Evolutionary conservation across 129 eudicot species (phyloP).

Genomic region (Centella asiatica): DNA sequence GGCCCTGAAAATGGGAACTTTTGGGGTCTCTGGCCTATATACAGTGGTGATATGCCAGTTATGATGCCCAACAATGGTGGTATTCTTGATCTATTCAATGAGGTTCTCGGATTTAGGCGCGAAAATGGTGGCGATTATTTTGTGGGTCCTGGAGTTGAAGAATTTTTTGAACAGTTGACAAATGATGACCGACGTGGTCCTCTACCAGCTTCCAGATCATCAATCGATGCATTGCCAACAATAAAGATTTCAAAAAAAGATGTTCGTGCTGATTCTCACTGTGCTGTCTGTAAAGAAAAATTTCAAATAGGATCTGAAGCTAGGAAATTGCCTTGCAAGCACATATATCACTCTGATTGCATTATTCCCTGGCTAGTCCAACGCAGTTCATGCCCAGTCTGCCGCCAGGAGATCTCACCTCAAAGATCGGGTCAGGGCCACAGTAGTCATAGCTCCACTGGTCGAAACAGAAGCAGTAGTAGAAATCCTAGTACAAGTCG

Average conservation of each 20-base stretch:
- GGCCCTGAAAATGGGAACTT: constrained; percentile 27
- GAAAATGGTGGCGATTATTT: constrained; percentile 62
- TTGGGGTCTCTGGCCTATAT: constrained; percentile 63
- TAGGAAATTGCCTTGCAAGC: constrained; percentile 61
- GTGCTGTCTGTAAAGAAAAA: constrained; percentile 69
- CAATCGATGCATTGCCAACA: constrained; percentile 44
- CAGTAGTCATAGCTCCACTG: constrained; percentile 19
- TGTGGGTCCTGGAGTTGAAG: constrained; percentile 74
- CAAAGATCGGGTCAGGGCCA: constrained; percentile 5
- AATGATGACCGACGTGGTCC: constrained; percentile 34
- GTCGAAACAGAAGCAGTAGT: constrained; percentile 20
- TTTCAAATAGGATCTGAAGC: constrained; percentile 56
- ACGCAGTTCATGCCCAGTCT: constrained; percentile 69
- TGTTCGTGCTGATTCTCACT: constrained; percentile 51
- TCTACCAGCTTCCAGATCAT: constrained; percentile 51
- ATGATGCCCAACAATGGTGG: constrained; percentile 58
- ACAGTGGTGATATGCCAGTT: constrained; percentile 60
- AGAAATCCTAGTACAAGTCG: constrained; percentile 17
- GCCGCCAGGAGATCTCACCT: constrained; percentile 47
- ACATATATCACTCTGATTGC: constrained; percentile 65
- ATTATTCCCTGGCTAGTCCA: constrained; percentile 71
- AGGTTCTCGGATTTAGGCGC: constrained; percentile 50
- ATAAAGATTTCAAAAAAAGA: constrained; percentile 54
- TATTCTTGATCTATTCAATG: constrained; percentile 42
- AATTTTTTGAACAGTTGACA: constrained; percentile 46